These are phyloP conservation scores for Fraxinus floribunda DNA, from an alignment of 305 asterid genomes.

Conservation along the genomic window DNA sequence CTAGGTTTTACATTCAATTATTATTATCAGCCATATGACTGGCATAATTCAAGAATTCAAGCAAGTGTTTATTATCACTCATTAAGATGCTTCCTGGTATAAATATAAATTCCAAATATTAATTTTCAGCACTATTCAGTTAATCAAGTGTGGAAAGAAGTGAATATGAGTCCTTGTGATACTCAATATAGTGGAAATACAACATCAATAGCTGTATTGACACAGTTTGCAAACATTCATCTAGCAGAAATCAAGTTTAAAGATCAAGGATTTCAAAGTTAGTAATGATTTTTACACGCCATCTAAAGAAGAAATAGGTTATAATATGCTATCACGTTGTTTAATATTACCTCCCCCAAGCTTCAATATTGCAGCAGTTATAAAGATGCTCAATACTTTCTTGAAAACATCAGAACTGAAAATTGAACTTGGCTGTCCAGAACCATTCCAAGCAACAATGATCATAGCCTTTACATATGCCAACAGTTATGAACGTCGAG, in stretches of 20 bases:
- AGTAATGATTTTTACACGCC: slow-evolving; percentile 8
- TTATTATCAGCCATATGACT: not conserved
- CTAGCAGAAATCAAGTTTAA: not conserved
- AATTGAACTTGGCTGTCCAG: slow-evolving; percentile 62
- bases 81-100: not conserved
- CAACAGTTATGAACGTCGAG: slow-evolving; percentile 27
- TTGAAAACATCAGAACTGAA: slow-evolving; percentile 65
- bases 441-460: slow-evolving; percentile 93
- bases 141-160: not conserved
- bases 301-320: slow-evolving; percentile 12
- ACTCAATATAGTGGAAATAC: not conserved
- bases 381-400: slow-evolving; percentile 89
- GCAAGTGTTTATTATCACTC: not conserved
- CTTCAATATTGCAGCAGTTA: slow-evolving; percentile 92
- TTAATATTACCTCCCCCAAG: slow-evolving; percentile 87
- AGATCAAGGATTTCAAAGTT: slow-evolving; percentile 15
- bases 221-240: not conserved
- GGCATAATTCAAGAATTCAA: not conserved
- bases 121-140: not conserved
- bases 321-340: slow-evolving; percentile 10
- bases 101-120: not conserved
- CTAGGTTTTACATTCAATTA: not conserved
- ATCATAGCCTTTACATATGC: slow-evolving; percentile 82
- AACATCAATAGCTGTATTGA: not conserved
- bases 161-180: not conserved